Conservation (phyloP, 2,329 filamentous ascomycete genomes). For the Pleomassaria siparia region DNA sequence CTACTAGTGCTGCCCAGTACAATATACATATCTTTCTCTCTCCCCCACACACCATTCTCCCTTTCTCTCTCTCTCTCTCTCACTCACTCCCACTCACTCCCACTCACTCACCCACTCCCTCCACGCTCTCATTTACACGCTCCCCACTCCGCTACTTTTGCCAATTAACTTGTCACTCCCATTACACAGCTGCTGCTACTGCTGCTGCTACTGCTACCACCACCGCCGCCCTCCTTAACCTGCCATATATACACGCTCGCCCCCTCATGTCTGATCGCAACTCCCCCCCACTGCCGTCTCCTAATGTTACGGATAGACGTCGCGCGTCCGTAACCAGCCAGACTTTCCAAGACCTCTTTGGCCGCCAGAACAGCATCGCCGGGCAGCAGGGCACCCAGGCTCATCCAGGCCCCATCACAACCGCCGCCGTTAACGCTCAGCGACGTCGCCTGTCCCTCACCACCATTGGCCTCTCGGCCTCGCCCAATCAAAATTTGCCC, state of each 20-base stretch:
- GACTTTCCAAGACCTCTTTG: constrained; percentile 53
- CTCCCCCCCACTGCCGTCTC: constrained; percentile 43
- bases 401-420: constrained; percentile 50
- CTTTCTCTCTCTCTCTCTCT: neutral
- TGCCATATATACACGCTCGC: too few relatives aligned
- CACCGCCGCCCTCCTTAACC: constrained; percentile 8
- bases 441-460: constrained; percentile 53
- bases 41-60: neutral
- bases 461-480: constrained; percentile 50
- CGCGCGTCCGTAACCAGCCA: constrained; percentile 52
- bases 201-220: neutral
- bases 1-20: neutral
- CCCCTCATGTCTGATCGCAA: constrained; percentile 43
- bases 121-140: too few relatives aligned
- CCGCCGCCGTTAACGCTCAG: constrained; percentile 52
- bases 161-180: constrained; percentile 3
- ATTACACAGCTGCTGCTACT: too few relatives aligned
- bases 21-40: neutral
- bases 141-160: constrained; percentile 11
- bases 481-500: constrained; percentile 47
- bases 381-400: constrained; percentile 31
- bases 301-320: constrained; percentile 41
- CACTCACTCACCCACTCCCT: neutral
- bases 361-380: constrained; percentile 38
- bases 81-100: neutral